phyloP scores from a whole-genome alignment of 192 early-diverging fungal genomes.

The Dimargaris xerosporica region DNA sequence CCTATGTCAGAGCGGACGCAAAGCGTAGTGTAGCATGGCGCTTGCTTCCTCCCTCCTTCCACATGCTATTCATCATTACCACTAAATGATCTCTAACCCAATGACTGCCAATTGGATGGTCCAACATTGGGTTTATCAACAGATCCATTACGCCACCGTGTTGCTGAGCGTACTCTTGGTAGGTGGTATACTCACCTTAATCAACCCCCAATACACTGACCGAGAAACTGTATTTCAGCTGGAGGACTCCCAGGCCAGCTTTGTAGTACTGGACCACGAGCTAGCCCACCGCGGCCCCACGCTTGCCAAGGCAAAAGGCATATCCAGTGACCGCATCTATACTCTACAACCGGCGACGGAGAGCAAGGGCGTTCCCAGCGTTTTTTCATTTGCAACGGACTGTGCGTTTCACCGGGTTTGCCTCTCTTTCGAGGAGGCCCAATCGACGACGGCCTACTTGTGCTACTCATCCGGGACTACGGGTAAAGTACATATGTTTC shows the following conservation, averaged over 20 bases:
- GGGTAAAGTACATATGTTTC: slow-evolving; percentile 10
- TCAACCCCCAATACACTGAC: slow-evolving; percentile 71
- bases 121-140: no score
- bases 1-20: no score
- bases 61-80: no score
- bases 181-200: slow-evolving; percentile 52
- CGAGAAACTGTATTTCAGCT: slow-evolving; percentile 69
- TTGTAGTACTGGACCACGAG: slow-evolving; percentile 35
- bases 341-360: neutral
- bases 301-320: neutral
- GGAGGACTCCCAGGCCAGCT: slow-evolving; percentile 43
- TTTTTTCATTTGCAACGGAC: neutral
- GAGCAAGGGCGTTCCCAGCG: neutral
- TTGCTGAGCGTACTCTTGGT: slow-evolving; percentile 45
- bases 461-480: slow-evolving; percentile 63
- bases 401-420: neutral
- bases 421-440: neutral
- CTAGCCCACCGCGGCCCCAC: neutral
- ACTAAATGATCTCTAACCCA: no score
- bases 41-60: no score
- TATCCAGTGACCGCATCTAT: neutral
- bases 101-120: no score
- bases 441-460: slow-evolving; percentile 32
- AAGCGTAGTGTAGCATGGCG: no score
- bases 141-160: slow-evolving; percentile 42